Conservation (phyloP, 108 stramenopile genomes). For the Conticribra guillardii region DNA sequence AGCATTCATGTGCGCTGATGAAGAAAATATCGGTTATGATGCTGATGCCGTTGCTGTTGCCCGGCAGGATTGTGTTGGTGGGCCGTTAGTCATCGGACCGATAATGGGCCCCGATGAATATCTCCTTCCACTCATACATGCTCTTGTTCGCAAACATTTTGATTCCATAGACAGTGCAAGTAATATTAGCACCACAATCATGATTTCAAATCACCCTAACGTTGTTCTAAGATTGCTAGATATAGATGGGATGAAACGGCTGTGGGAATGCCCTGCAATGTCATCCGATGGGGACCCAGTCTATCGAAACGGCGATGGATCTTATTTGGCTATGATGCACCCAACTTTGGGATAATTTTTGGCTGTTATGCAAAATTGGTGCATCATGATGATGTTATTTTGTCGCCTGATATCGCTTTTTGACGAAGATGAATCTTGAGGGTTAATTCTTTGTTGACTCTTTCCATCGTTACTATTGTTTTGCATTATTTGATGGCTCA, state of each 20-base stretch:
- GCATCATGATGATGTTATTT: too few species aligned
- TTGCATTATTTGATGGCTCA: too few species aligned
- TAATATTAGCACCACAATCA: background rate
- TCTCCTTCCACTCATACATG: background rate
- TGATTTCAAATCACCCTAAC: background rate
- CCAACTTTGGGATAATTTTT: slow-evolving; percentile 1
- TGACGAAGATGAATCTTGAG: too few species aligned
- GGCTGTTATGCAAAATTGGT: too few species aligned
- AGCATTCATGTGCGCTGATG: background rate
- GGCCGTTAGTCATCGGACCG: background rate
- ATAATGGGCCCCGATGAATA: background rate
- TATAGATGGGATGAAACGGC: background rate
- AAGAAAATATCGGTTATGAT: background rate
- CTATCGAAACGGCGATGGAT: background rate
- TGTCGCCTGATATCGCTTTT: too few species aligned
- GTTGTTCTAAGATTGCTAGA: background rate
- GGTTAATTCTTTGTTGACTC: too few species aligned
- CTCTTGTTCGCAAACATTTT: background rate
- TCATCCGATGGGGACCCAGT: background rate
- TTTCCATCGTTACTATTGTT: too few species aligned
- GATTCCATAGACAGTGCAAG: background rate
- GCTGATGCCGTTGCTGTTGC: background rate
- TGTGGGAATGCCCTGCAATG: background rate
- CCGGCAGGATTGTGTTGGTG: background rate
- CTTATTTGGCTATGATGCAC: background rate